Conservation (phyloP, 2,329 filamentous ascomycete genomes). For the Neobulgaria alba region DNA sequence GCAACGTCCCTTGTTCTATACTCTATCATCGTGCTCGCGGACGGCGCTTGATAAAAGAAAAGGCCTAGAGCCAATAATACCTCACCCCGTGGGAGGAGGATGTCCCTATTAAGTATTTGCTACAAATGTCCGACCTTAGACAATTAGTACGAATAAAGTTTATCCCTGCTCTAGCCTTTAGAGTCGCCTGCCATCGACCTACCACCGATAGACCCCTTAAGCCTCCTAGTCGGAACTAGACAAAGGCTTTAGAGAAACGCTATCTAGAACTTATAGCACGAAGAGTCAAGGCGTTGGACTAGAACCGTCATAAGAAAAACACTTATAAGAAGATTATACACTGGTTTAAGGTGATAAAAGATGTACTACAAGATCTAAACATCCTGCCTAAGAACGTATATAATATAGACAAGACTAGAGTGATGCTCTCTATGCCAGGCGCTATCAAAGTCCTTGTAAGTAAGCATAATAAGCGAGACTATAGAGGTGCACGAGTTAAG, state of each 20-base stretch:
- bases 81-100: conserved; percentile 26
- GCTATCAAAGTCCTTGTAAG: conserved; percentile 28
- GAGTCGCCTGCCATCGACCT: no score
- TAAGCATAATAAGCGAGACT: conserved; percentile 24
- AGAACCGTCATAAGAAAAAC: background rate
- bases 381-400: conserved; percentile 20
- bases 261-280: no score
- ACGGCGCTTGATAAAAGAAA: conserved; percentile 23
- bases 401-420: no score
- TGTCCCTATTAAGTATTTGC: background rate
- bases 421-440: conserved; percentile 24
- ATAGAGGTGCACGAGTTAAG: no score
- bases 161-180: no score
- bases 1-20: conserved; percentile 17
- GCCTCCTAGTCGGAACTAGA: no score
- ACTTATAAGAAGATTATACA: background rate
- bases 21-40: conserved; percentile 12
- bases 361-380: conserved; percentile 11
- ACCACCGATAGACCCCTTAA: no score
- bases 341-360: conserved; percentile 25
- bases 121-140: background rate
- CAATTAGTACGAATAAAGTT: no score
- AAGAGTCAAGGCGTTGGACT: no score
- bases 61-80: conserved; percentile 25
- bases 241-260: no score